These are phyloP conservation scores for Whalleya microplaca DNA, from an alignment of 2,329 filamentous ascomycete genomes.

Conservation along the genomic window DNA sequence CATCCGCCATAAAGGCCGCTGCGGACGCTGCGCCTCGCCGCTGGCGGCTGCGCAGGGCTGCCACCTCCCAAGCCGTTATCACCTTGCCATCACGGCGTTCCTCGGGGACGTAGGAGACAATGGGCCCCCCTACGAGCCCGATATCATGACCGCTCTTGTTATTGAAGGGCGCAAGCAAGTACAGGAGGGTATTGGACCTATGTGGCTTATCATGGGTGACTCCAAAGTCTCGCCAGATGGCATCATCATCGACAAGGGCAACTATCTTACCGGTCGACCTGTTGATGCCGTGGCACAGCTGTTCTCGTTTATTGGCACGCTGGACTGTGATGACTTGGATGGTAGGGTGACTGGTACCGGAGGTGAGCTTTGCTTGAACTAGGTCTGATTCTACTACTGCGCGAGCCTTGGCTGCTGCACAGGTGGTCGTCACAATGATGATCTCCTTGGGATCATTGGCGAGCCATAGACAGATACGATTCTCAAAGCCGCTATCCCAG, in stretches of 20 bases:
- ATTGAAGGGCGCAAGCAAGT: slow-evolving; percentile 34
- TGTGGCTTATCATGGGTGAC: no score
- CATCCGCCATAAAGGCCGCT: slow-evolving; percentile 27
- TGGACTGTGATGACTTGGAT: slow-evolving; percentile 23
- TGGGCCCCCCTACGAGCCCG: slow-evolving; percentile 29
- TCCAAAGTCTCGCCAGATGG: slow-evolving; percentile 21
- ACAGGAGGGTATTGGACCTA: no score
- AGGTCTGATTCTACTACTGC: slow-evolving; percentile 1
- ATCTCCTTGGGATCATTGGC: slow-evolving; percentile 29
- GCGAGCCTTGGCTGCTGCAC: background rate
- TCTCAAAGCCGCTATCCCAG: slow-evolving; percentile 24
- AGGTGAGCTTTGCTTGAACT: slow-evolving; percentile 3
- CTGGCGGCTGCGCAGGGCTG: slow-evolving; percentile 30
- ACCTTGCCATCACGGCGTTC: slow-evolving; percentile 20
- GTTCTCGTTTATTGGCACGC: slow-evolving; percentile 32
- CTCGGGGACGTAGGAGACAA: slow-evolving; percentile 28
- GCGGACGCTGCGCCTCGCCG: slow-evolving; percentile 22
- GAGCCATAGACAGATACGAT: slow-evolving; percentile 30
- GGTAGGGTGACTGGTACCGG: slow-evolving; percentile 12
- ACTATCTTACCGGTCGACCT: slow-evolving; percentile 27
- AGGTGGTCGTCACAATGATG: slow-evolving; percentile 33
- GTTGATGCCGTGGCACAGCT: slow-evolving; percentile 31
- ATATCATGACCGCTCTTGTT: slow-evolving; percentile 28
- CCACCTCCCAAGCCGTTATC: slow-evolving; percentile 35
- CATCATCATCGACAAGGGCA: slow-evolving; percentile 37